These are phyloP conservation scores for Tieghemostelium lacteum DNA, from an alignment of 78 protist genomes.

Conservation along the genomic window DNA sequence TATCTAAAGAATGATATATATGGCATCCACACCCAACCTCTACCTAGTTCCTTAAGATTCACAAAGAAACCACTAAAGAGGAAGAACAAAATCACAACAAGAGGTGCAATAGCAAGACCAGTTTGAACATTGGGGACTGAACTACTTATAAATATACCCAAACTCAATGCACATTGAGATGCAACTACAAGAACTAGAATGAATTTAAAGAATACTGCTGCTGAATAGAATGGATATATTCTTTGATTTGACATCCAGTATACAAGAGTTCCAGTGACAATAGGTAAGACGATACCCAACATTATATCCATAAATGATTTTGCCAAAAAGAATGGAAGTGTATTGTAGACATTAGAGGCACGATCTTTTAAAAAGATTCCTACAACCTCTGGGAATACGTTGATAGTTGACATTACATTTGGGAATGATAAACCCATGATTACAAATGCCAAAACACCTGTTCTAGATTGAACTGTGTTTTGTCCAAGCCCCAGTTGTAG, in stretches of 20 bases:
- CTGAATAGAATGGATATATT: slow-evolving; percentile 58
- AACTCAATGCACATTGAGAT: slow-evolving; percentile 4
- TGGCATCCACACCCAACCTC: slow-evolving; percentile 60
- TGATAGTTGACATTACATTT: slow-evolving; percentile 15
- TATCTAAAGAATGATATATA: slow-evolving; percentile 43
- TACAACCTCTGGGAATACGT: slow-evolving; percentile 37
- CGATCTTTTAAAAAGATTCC: slow-evolving; percentile 47
- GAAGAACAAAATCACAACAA: slow-evolving; percentile 62
- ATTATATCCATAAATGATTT: slow-evolving; percentile 52
- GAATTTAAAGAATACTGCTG: slow-evolving; percentile 49
- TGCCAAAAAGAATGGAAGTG: slow-evolving; percentile 77
- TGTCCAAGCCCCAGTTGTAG: slow-evolving; percentile 74
- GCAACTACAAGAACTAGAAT: slow-evolving; percentile 15
- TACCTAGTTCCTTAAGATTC: slow-evolving; percentile 48
- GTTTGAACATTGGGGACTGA: slow-evolving; percentile 55
- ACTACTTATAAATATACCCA: slow-evolving; percentile 33
- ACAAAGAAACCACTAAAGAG: slow-evolving; percentile 77
- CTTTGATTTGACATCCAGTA: slow-evolving; percentile 72
- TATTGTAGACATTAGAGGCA: slow-evolving; percentile 62
- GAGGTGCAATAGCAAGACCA: slow-evolving; percentile 53
- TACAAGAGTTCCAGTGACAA: slow-evolving; percentile 34
- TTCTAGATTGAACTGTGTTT: slow-evolving; percentile 53
- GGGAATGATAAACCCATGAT: slow-evolving; percentile 64
- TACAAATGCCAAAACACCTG: slow-evolving; percentile 66
- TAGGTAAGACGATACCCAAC: slow-evolving; percentile 10